A percentile compares a stretch with the other conserved stretches of the same genome.
Evolutionary conservation across 2,329 filamentous ascomycete genomes (phyloP).

Genomic region (Beauveria sp.): DNA sequence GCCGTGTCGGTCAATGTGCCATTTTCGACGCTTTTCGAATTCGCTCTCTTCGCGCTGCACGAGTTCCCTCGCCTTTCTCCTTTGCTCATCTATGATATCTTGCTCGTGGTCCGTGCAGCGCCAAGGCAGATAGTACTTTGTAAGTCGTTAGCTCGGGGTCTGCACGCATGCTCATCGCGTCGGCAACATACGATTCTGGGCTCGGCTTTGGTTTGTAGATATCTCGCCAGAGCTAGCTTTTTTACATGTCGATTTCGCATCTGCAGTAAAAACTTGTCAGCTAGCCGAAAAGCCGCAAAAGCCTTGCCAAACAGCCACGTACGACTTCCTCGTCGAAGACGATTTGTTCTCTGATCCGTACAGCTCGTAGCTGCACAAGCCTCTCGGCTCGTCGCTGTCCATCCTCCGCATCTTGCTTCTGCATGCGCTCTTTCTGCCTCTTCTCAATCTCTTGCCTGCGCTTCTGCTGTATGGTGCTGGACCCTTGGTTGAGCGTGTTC

Average conservation of each 20-base stretch:
- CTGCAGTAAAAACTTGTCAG: constrained; percentile 35
- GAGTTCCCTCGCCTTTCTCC: constrained; percentile 53
- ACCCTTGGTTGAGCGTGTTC: constrained; percentile 68
- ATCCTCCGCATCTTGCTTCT: constrained; percentile 64
- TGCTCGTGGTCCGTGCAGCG: constrained; percentile 63
- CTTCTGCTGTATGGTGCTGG: constrained; percentile 53
- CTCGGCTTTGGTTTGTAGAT: constrained; percentile 61
- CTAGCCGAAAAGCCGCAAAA: not conserved
- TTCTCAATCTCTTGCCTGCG: constrained; percentile 74
- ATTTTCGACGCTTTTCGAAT: constrained; percentile 45
- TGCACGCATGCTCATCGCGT: not conserved
- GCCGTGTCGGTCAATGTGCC: constrained; percentile 23
- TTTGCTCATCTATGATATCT: constrained; percentile 61
- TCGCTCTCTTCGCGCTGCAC: constrained; percentile 59
- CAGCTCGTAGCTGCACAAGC: constrained; percentile 51
- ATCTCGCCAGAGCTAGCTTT: constrained; percentile 62
- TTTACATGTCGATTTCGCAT: constrained; percentile 69
- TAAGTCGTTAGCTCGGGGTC: not conserved
- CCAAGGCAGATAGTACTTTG: constrained; percentile 80
- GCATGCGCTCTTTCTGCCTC: constrained; percentile 68
- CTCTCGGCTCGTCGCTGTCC: constrained; percentile 59
- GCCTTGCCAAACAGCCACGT: constrained; percentile 28
- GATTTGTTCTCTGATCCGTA: constrained; percentile 62
- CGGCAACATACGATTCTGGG: constrained; percentile 61
- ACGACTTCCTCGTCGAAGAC: constrained; percentile 71